Conservation (phyloP, 768 basidiomycete species). For the Pulveroboletus sp. region DNA sequence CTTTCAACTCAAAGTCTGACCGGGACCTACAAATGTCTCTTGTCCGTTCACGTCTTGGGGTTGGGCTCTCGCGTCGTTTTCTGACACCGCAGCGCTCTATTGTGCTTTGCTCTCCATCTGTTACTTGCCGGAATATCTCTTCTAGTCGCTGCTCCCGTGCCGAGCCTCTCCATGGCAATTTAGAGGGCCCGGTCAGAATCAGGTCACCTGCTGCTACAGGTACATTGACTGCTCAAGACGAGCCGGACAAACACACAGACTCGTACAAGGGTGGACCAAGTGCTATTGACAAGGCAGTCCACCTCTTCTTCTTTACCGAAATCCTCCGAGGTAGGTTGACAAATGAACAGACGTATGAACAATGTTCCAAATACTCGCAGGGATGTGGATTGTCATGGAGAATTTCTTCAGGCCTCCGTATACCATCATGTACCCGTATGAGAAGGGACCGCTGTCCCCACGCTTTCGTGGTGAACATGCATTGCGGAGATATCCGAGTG, state of each 20-base stretch:
- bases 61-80: conserved; percentile 52
- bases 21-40: conserved; percentile 59
- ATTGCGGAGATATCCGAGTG: conserved; percentile 91
- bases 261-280: conserved; percentile 79
- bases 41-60: conserved; percentile 46
- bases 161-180: conserved; percentile 15
- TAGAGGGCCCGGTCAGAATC: conserved; percentile 26
- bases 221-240: conserved; percentile 34
- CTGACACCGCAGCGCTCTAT: conserved; percentile 23
- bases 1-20: no score
- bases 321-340: conserved; percentile 82
- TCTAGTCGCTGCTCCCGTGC: conserved; percentile 22
- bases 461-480: conserved; percentile 99
- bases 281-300: conserved; percentile 94
- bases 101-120: conserved; percentile 33
- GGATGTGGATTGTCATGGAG: conserved; percentile 97
- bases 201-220: conserved; percentile 35
- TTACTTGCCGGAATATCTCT: conserved; percentile 44
- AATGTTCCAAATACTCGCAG: conserved; percentile 40
- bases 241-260: conserved; percentile 54
- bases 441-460: conserved; percentile 96
- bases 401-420: conserved; percentile 94
- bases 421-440: conserved; percentile 97
- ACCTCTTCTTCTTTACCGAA: conserved; percentile 98
- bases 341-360: background rate